Percentiles rank a stretch among this genome's conserved stretches.
Evolutionary conservation across 2,329 filamentous ascomycete species (phyloP).

Genomic region (Apiospora rasikravindrae): DNA sequence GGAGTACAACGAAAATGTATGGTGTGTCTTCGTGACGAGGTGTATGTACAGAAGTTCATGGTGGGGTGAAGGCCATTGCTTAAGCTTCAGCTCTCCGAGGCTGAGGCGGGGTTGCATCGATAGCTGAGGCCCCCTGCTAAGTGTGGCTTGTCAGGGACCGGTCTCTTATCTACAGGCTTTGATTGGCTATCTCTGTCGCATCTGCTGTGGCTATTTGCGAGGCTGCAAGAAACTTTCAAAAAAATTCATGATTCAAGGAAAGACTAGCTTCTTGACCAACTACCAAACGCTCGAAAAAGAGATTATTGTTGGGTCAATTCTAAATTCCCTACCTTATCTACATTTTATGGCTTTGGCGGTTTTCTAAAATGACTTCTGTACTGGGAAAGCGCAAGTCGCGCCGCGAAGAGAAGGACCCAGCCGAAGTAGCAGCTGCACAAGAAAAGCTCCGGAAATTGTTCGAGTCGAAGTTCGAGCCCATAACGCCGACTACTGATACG

Average conservation of each 20-base stretch:
- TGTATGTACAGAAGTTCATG: constrained; percentile 11
- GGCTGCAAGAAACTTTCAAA: constrained; percentile 3
- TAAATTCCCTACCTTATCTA: neutral
- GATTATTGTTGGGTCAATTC: neutral
- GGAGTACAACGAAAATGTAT: neutral
- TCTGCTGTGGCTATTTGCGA: neutral
- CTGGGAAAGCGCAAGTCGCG: constrained; percentile 57
- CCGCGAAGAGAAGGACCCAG: constrained; percentile 25
- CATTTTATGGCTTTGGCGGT: neutral
- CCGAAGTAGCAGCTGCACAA: constrained; percentile 61
- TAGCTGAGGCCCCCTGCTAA: neutral
- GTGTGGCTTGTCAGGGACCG: neutral
- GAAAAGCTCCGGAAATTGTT: constrained; percentile 85
- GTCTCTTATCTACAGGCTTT: neutral
- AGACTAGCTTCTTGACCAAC: neutral
- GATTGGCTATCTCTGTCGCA: neutral
- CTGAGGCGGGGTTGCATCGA: constrained; percentile 32
- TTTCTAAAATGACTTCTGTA: constrained; percentile 21
- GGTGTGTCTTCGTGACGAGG: neutral
- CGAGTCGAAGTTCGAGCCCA: constrained; percentile 83
- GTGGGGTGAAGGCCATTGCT: constrained; percentile 24
- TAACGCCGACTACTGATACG: constrained; percentile 48
- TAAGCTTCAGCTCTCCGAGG: constrained; percentile 17
- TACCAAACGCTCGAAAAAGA: neutral
- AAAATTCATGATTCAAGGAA: neutral